These are phyloP conservation scores for Spathaspora passalidarum DNA, from an alignment of 805 yeast genomes.

Conservation along the genomic window DNA sequence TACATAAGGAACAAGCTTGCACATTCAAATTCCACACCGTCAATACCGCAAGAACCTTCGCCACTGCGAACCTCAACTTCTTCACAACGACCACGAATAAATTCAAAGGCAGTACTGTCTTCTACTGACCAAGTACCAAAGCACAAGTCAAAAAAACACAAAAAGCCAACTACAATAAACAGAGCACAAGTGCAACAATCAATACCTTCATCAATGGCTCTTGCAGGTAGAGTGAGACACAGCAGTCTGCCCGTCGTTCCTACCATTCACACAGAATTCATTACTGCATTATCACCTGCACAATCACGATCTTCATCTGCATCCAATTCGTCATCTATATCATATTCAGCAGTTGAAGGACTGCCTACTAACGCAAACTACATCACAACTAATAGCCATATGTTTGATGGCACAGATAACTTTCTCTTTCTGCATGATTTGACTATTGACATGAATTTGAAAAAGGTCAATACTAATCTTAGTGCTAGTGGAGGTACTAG, in stretches of 20 bases:
- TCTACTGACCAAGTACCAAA: not conserved
- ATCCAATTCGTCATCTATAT: not conserved
- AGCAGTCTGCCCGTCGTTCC: not conserved
- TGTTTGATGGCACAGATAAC: slow-evolving; percentile 1
- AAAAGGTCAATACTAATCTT: not conserved
- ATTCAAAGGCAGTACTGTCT: not conserved
- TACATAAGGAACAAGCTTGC: not conserved
- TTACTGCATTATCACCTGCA: not conserved
- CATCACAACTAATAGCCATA: not conserved
- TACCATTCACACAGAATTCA: not conserved
- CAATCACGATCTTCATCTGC: not conserved
- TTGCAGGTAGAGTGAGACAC: not conserved
- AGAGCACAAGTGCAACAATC: not conserved
- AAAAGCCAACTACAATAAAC: not conserved
- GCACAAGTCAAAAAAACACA: not conserved
- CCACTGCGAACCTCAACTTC: not conserved
- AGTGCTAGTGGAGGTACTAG: not conserved
- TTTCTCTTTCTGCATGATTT: slow-evolving; percentile 3
- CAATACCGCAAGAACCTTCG: not conserved
- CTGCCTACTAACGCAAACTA: not conserved
- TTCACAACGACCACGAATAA: not conserved
- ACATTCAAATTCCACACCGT: not conserved
- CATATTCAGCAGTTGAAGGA: not conserved
- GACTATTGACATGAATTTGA: slow-evolving; percentile 3
- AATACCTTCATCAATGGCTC: slow-evolving; percentile 3